Evolutionary conservation across 176 grass and related monocot genomes (phyloP), one percentile per base, ranked within the genome.

Genomic region (Lolium perenne): DNA sequence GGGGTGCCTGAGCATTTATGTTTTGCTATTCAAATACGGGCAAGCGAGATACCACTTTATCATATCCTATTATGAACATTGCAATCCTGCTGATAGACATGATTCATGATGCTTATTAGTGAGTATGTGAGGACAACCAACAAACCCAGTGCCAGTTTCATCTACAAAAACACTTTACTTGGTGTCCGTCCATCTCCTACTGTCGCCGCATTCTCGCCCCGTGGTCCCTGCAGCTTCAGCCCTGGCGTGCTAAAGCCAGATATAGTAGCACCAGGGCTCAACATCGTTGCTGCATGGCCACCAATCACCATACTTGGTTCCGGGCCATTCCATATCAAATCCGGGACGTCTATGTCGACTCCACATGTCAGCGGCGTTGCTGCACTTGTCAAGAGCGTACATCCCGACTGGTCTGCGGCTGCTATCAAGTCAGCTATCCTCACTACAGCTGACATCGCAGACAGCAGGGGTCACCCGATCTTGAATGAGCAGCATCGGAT

Each of bases 201-300:
- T 4, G 29, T 67, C 29, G 29, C 64, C 2, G 29, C 64, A 67
- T 67, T 67, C 64, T 67, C 64, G 8, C 38, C 64, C 63, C 64
- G 64, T 7, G 64, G 64, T 38, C 64, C 63, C 64, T 38, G 64
- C 64, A 67, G 14, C 0, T 67, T 4, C 64, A 67, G 64, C 64
- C 64, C 64, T 3, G 29, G 64, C 16, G 64, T 67, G 64, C 64
- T 67, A 67, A 67, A 67, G 64, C 64, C 64, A 67, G 64, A 67
- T 18, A 67, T 67, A 67, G 17, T 67, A 67, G 64, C 64, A 67
- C 64, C 64, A 15, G 64, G 64, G 63, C 63, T 66, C 29, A 66
- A 66, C 63, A 66, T 66, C 63, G 7, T 38, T 66, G 63, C 63
- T 66, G 63, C 63, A 38, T 66, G 63, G 63, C 26, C 63, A 66